These are phyloP conservation scores for Agastache rugosa DNA, from an alignment of 257 asterid genomes.

Conservation along the genomic window DNA sequence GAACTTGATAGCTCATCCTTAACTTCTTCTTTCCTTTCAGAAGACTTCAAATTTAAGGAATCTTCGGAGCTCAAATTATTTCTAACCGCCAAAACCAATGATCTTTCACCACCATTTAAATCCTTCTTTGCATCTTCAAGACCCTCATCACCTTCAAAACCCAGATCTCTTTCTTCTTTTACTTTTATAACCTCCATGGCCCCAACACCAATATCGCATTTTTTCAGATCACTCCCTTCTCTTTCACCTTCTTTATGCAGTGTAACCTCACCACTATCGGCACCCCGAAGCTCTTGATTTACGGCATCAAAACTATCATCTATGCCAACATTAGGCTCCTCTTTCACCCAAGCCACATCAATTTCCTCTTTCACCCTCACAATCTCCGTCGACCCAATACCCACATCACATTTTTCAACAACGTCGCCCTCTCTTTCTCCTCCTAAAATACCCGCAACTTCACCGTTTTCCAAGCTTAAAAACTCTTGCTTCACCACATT, in stretches of 20 bases:
- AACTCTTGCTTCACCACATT: conserved; percentile 24
- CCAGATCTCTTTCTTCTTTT: conserved; percentile 44
- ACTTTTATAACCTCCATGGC: conserved; percentile 28
- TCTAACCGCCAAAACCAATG: conserved; percentile 8
- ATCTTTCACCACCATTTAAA: conserved; percentile 21
- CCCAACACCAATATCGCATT: conserved; percentile 7
- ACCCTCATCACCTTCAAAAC: background rate
- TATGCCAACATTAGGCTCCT: conserved; percentile 29
- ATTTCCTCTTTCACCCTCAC: conserved; percentile 48
- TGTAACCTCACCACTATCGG: conserved; percentile 28
- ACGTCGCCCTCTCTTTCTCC: conserved; percentile 23
- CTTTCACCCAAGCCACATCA: conserved; percentile 39
- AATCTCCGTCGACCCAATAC: conserved; percentile 19
- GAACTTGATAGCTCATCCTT: background rate
- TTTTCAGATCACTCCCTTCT: conserved; percentile 17
- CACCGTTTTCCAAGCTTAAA: conserved; percentile 29
- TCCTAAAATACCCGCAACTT: conserved; percentile 9
- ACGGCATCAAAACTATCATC: conserved; percentile 22
- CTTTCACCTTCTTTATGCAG: conserved; percentile 4
- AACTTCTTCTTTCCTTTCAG: background rate
- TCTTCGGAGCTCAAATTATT: background rate
- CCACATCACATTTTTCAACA: background rate
- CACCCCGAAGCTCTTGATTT: conserved; percentile 20
- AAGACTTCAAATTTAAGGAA: background rate
- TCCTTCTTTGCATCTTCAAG: conserved; percentile 11